phyloP scores from a whole-genome alignment of 345 rosid genomes.

The Ailanthus altissimus region DNA sequence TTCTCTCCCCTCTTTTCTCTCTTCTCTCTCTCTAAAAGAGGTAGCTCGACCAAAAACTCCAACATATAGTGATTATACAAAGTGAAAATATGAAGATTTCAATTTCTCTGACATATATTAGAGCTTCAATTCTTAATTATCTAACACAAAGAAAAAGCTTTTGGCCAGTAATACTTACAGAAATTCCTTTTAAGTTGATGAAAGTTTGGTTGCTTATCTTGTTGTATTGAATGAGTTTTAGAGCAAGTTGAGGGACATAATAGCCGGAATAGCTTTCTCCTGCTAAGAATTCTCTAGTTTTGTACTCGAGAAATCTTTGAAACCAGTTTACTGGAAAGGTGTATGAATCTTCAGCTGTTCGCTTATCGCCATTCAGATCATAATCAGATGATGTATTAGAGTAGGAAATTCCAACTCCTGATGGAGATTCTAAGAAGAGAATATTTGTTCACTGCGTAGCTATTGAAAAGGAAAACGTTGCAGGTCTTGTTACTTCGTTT shows the following conservation, averaged over 20 bases:
- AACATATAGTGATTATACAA: too few species aligned
- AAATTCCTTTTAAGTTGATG: slow-evolving; percentile 10
- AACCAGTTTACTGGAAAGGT: slow-evolving; percentile 46
- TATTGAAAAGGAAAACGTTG: neutral
- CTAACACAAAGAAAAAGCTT: neutral
- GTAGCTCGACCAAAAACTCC: too few species aligned
- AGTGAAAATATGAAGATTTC: too few species aligned
- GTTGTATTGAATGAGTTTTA: slow-evolving; percentile 1
- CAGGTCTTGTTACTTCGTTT: neutral
- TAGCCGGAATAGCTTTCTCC: slow-evolving; percentile 55
- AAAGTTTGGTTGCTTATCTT: neutral
- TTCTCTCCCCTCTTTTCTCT: too few species aligned
- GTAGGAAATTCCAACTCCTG: slow-evolving; percentile 45
- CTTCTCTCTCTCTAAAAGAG: too few species aligned
- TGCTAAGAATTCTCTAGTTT: slow-evolving; percentile 31
- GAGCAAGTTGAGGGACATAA: slow-evolving; percentile 46
- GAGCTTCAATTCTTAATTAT: too few species aligned
- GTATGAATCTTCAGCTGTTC: slow-evolving; percentile 30
- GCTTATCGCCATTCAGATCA: slow-evolving; percentile 32
- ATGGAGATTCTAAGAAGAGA: slow-evolving; percentile 42
- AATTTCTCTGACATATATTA: too few species aligned
- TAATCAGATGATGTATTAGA: slow-evolving; percentile 37
- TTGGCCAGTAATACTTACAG: slow-evolving; percentile 3
- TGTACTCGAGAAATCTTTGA: slow-evolving; percentile 41
- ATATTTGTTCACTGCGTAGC: slow-evolving; percentile 37